Evolutionary conservation across 139 green algal species (phyloP).

Genomic region (Closterium sp.): DNA sequence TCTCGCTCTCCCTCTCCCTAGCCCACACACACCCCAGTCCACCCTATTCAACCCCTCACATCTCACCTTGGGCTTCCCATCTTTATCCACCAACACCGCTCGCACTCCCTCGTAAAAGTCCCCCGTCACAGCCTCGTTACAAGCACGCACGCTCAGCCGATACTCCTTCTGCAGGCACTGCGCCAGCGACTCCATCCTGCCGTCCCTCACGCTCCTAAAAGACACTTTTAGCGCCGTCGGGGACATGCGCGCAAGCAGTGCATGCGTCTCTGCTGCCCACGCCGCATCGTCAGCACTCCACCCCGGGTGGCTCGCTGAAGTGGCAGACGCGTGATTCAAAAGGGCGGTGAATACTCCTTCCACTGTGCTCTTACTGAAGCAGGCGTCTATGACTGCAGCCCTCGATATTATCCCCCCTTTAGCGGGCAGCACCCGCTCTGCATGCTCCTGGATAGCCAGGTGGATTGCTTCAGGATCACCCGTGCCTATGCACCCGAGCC

Average conservation of each 20-base stretch:
- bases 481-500: constrained; percentile 4
- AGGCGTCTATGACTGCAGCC: neutral
- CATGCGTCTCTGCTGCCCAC: neutral
- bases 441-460: neutral
- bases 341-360: neutral
- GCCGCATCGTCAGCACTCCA: neutral
- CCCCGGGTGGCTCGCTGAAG: neutral
- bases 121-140: neutral
- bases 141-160: neutral
- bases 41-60: too few relatives aligned
- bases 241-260: neutral
- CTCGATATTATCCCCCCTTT: neutral
- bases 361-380: neutral
- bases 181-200: neutral
- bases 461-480: neutral
- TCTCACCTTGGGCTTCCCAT: neutral
- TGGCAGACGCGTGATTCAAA: neutral
- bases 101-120: neutral
- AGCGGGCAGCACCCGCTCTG: neutral
- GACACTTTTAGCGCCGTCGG: neutral
- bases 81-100: neutral
- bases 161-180: neutral
- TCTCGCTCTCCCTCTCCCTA: too few relatives aligned
- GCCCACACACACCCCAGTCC: too few relatives aligned
- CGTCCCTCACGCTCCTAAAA: neutral